Conservation (phyloP, 2,329 filamentous ascomycete genomes). For the Colletotrichum tropicale region DNA sequence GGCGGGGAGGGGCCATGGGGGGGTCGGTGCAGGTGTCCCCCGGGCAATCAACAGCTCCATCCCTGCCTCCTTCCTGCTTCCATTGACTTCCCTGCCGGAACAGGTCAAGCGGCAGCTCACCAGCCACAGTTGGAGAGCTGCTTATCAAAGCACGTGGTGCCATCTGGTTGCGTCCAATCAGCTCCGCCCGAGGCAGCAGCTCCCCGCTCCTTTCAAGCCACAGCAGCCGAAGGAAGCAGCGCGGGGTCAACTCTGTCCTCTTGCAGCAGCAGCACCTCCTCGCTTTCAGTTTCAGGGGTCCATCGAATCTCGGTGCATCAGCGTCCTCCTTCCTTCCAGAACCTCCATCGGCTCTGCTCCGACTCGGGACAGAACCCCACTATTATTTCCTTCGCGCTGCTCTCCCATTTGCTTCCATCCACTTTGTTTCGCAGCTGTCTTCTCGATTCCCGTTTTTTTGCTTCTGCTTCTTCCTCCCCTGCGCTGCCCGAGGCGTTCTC, state of each 20-base stretch:
- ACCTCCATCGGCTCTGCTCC: constrained; percentile 1
- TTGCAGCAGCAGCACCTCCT: neutral
- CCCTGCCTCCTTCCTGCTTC: constrained; percentile 9
- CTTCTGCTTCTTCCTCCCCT: neutral
- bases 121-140: neutral
- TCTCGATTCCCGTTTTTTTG: neutral
- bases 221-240: neutral
- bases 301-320: neutral
- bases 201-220: neutral
- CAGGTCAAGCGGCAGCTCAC: neutral
- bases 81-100: constrained; percentile 1
- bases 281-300: constrained; percentile 10
- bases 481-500: neutral
- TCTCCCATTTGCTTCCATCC: neutral
- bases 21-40: neutral
- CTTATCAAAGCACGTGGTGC: neutral
- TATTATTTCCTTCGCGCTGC: neutral
- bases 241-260: constrained; percentile 10
- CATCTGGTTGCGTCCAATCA: neutral
- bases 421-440: neutral
- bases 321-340: constrained; percentile 1
- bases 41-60: constrained; percentile 14
- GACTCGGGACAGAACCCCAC: constrained; percentile 1
- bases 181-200: neutral
- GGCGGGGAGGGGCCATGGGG: neutral